A percentile compares a stretch with the other conserved stretches of the same genome.
Conservation (phyloP, 257 asterid genomes). For the Cinchona pubescens region DNA sequence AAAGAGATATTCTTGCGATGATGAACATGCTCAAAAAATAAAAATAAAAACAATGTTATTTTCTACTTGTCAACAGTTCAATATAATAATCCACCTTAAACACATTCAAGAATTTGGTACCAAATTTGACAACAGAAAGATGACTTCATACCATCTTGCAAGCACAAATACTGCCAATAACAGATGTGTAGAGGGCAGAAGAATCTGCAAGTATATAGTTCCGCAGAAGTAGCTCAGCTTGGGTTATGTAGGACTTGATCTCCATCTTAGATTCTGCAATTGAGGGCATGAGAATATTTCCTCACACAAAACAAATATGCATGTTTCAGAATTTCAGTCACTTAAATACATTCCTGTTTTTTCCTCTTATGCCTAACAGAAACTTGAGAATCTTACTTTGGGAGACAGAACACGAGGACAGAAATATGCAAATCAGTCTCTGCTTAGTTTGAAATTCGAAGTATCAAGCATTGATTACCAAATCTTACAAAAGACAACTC, state of each 20-base stretch:
- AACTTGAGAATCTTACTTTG: no score
- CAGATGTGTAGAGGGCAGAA: constrained; percentile 43
- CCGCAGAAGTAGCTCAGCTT: constrained; percentile 43
- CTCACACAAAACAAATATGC: background rate
- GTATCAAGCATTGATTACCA: no score
- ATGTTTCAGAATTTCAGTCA: background rate
- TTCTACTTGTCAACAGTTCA: background rate
- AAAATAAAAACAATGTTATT: background rate
- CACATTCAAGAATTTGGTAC: background rate
- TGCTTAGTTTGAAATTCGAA: background rate
- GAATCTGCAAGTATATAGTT: constrained; percentile 48
- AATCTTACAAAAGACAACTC: background rate
- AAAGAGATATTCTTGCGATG: background rate
- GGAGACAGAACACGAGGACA: no score
- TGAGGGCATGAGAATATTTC: background rate
- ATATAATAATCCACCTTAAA: background rate
- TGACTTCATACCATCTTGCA: constrained; percentile 59
- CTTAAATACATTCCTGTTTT: background rate
- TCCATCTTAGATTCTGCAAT: constrained; percentile 42
- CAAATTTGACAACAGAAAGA: constrained; percentile 5
- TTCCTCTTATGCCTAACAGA: background rate
- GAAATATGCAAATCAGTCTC: background rate
- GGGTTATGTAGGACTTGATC: constrained; percentile 44
- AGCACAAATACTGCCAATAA: constrained; percentile 51
- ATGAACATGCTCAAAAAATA: background rate